Conservation (phyloP, 2,329 filamentous ascomycete genomes). For the Arthrobotrys iridis region DNA sequence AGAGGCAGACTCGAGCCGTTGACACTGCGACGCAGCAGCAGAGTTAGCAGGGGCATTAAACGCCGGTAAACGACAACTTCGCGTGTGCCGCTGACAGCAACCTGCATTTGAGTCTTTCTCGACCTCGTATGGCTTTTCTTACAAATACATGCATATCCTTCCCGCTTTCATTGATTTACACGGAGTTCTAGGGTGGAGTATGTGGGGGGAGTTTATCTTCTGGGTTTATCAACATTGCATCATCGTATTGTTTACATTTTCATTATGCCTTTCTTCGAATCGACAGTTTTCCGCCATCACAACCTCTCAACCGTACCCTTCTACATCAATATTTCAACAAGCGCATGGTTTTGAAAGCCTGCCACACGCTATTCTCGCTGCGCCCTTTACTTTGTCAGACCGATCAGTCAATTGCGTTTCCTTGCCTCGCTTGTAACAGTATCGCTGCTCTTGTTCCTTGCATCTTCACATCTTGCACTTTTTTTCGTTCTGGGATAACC, state of each 20-base stretch:
- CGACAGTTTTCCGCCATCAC: background rate
- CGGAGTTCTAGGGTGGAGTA: slow-evolving; percentile 49
- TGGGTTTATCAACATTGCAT: slow-evolving; percentile 28
- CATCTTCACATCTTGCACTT: background rate
- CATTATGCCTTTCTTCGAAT: background rate
- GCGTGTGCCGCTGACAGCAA: slow-evolving; percentile 8
- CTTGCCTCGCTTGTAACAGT: slow-evolving; percentile 41
- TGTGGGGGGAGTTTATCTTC: slow-evolving; percentile 29
- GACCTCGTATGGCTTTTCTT: slow-evolving; percentile 8
- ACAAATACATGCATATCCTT: slow-evolving; percentile 21
- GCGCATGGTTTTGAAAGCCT: slow-evolving; percentile 46
- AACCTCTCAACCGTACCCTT: background rate
- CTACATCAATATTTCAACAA: background rate
- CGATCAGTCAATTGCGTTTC: background rate
- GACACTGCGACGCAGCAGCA: slow-evolving; percentile 29
- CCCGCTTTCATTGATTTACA: slow-evolving; percentile 4
- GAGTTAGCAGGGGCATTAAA: slow-evolving; percentile 30
- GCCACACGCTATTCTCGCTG: background rate
- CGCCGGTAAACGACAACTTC: slow-evolving; percentile 23
- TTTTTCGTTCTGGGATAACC: slow-evolving; percentile 18
- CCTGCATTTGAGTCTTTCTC: slow-evolving; percentile 11
- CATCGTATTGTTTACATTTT: background rate
- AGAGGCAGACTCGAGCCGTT: slow-evolving; percentile 45
- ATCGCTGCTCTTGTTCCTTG: slow-evolving; percentile 12
- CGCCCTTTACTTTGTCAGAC: background rate